Percentiles rank a stretch among this genome's conserved stretches.
Evolutionary conservation across 2,329 filamentous ascomycete genomes (phyloP).

Genomic region (Botrytis elliptica): DNA sequence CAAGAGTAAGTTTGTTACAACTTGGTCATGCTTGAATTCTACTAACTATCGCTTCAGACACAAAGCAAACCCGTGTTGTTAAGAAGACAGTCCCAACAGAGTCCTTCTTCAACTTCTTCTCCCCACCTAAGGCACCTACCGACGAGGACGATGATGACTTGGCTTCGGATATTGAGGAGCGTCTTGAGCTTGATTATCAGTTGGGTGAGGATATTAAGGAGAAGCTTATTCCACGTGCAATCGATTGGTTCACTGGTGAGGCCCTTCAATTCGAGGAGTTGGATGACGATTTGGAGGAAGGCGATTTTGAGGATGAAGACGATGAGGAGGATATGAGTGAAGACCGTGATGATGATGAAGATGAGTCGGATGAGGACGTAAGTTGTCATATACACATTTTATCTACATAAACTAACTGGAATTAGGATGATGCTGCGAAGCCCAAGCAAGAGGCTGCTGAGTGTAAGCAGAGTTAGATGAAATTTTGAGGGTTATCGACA

Average conservation of each 20-base stretch:
- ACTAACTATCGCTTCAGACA: constrained; percentile 59
- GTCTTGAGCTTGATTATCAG: constrained; percentile 97
- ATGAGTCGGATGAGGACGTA: constrained; percentile 77
- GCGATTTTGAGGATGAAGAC: constrained; percentile 78
- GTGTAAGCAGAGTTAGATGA: constrained; percentile 85
- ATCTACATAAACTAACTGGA: constrained; percentile 30
- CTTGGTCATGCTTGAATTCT: background rate
- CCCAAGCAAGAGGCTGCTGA: constrained; percentile 92
- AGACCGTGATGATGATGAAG: constrained; percentile 73
- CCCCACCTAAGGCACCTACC: constrained; percentile 81
- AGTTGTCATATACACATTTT: constrained; percentile 36
- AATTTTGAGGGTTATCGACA: constrained; percentile 8
- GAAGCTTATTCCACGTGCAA: constrained; percentile 96
- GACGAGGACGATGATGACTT: constrained; percentile 71
- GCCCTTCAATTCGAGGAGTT: constrained; percentile 95
- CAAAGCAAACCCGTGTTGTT: constrained; percentile 97
- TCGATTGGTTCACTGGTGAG: constrained; percentile 99
- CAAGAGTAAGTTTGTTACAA: constrained; percentile 71
- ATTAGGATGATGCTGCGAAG: constrained; percentile 81
- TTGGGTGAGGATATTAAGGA: constrained; percentile 99
- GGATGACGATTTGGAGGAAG: constrained; percentile 78
- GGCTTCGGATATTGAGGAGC: constrained; percentile 91
- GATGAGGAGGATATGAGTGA: constrained; percentile 89
- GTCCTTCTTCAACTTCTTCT: constrained; percentile 94
- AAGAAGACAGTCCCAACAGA: constrained; percentile 99